Percentiles rank a stretch among this genome's conserved stretches.
phyloP scores from a whole-genome alignment of 805 yeast genomes.

The Huiozyma sinensis region DNA sequence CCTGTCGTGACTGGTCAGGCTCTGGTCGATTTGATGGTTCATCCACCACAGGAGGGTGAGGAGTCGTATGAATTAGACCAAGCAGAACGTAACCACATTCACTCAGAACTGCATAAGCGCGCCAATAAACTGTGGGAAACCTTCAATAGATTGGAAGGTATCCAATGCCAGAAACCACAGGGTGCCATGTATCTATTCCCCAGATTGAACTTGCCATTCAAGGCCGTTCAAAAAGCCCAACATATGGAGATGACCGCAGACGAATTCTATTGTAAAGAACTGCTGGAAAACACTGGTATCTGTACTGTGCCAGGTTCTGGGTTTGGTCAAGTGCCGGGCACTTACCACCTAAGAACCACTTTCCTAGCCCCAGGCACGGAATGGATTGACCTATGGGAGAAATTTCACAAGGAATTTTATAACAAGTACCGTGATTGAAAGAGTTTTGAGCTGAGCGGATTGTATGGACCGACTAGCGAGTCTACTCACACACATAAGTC shows the following conservation, averaged over 20 bases:
- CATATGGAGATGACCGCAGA: constrained; percentile 55
- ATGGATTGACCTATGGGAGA: constrained; percentile 71
- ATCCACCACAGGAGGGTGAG: constrained; percentile 78
- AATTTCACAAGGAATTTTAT: constrained; percentile 69
- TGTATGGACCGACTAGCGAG: too few species aligned
- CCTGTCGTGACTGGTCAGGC: constrained; percentile 96
- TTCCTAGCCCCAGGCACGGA: constrained; percentile 91
- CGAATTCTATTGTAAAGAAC: constrained; percentile 76
- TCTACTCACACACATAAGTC: too few species aligned
- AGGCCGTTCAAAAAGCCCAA: constrained; percentile 53
- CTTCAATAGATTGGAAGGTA: constrained; percentile 68
- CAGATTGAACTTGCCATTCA: constrained; percentile 49
- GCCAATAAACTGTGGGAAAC: constrained; percentile 58
- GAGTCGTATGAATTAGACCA: constrained; percentile 60
- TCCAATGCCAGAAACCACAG: constrained; percentile 77
- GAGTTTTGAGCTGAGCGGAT: too few species aligned
- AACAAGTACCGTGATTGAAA: constrained; percentile 34
- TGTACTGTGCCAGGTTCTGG: constrained; percentile 98
- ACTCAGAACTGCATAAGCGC: constrained; percentile 49
- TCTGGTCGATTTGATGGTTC: constrained; percentile 81
- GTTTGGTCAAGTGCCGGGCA: constrained; percentile 84
- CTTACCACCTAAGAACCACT: constrained; percentile 91
- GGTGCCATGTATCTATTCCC: constrained; percentile 99
- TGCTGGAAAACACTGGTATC: constrained; percentile 82
- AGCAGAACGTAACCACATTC: constrained; percentile 52